These are phyloP conservation scores for Colletotrichum sp. DNA, from an alignment of 2,329 filamentous ascomycete genomes.

Conservation along the genomic window DNA sequence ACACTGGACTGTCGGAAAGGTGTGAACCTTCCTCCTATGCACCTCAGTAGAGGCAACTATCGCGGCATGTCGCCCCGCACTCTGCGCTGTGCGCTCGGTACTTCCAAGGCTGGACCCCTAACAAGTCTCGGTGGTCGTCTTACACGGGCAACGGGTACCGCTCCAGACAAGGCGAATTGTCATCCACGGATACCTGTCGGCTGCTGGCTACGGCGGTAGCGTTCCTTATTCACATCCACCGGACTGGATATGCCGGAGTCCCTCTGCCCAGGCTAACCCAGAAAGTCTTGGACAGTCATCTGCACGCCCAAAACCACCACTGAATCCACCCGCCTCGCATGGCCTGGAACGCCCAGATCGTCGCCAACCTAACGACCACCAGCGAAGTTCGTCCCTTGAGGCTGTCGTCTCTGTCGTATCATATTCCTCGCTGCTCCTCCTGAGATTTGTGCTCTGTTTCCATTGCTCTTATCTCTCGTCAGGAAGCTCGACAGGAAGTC, in stretches of 20 bases:
- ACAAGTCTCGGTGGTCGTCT: background rate
- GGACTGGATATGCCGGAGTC: background rate
- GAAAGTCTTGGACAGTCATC: background rate
- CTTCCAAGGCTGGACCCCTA: background rate
- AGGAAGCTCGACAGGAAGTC: background rate
- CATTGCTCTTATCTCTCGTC: background rate
- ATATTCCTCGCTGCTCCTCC: background rate
- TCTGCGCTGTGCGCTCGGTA: conserved; percentile 3
- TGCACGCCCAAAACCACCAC: background rate
- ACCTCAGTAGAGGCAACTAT: background rate
- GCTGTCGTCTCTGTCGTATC: background rate
- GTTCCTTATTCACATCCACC: background rate
- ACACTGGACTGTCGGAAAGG: background rate
- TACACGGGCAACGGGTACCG: background rate
- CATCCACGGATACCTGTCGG: background rate
- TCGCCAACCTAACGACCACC: background rate
- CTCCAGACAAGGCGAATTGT: background rate
- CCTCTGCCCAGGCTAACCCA: background rate
- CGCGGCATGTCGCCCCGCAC: conserved; percentile 3
- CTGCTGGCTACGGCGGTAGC: background rate
- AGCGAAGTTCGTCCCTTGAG: background rate
- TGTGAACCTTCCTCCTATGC: background rate
- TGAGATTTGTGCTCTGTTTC: background rate
- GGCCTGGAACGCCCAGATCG: conserved; percentile 10
- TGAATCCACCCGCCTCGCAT: background rate